These are phyloP conservation scores for Neopestalotiopsis clavispora DNA, from an alignment of 2,329 filamentous ascomycete genomes.

Conservation along the genomic window DNA sequence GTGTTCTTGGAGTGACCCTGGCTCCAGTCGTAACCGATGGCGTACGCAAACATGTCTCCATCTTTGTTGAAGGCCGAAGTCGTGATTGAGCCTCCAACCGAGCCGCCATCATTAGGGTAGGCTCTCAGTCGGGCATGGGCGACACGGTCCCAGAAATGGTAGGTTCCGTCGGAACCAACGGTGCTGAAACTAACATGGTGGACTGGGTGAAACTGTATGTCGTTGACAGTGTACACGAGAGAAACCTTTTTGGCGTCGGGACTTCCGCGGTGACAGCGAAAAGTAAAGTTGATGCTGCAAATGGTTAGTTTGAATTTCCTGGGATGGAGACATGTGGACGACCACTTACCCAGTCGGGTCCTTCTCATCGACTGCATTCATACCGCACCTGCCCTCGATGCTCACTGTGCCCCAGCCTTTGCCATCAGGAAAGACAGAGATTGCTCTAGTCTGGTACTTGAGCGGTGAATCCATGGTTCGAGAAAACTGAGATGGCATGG, in stretches of 20 bases:
- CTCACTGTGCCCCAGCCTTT: slow-evolving; percentile 33
- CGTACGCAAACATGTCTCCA: slow-evolving; percentile 63
- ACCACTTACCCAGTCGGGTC: slow-evolving; percentile 24
- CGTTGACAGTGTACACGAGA: slow-evolving; percentile 39
- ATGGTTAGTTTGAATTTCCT: background rate
- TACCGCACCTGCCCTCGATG: slow-evolving; percentile 36
- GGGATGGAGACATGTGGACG: background rate
- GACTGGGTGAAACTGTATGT: slow-evolving; percentile 35
- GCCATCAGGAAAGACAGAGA: slow-evolving; percentile 33
- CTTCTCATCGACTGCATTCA: slow-evolving; percentile 26
- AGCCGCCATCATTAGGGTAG: slow-evolving; percentile 56
- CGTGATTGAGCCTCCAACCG: slow-evolving; percentile 63
- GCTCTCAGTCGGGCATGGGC: slow-evolving; percentile 55
- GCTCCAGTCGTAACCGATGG: slow-evolving; percentile 75
- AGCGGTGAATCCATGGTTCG: slow-evolving; percentile 29
- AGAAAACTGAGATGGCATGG: slow-evolving; percentile 26
- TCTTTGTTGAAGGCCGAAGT: slow-evolving; percentile 65
- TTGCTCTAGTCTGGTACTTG: slow-evolving; percentile 32
- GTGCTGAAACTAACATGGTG: slow-evolving; percentile 32
- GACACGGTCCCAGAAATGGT: slow-evolving; percentile 62
- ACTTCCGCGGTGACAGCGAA: slow-evolving; percentile 37
- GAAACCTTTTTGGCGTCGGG: slow-evolving; percentile 21
- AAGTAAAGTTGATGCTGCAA: slow-evolving; percentile 30
- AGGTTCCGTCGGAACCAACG: slow-evolving; percentile 40
- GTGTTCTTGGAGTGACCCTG: slow-evolving; percentile 57